Conservation (phyloP, 805 yeast species). For the Groenewaldozyma tartarivorans region DNA sequence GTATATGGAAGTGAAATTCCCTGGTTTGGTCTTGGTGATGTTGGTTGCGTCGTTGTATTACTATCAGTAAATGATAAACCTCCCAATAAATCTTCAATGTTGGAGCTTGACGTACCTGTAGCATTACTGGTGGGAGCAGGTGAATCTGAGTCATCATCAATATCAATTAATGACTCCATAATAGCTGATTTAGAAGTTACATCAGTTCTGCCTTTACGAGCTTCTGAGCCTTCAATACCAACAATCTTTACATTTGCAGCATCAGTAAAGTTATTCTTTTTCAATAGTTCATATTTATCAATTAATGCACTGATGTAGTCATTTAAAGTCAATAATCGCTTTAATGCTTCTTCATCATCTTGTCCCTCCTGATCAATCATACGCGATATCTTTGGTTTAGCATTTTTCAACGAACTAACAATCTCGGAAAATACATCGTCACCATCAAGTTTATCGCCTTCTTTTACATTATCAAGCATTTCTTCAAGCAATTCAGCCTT, state of each 20-base stretch:
- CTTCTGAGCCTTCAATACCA: constrained; percentile 31
- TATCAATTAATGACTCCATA: constrained; percentile 58
- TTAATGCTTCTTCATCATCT: constrained; percentile 54
- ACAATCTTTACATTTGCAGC: constrained; percentile 35
- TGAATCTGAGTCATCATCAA: constrained; percentile 45
- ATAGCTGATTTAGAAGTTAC: constrained; percentile 26
- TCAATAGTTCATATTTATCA: constrained; percentile 55
- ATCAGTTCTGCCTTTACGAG: constrained; percentile 16
- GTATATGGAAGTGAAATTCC: constrained; percentile 33
- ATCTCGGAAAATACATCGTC: constrained; percentile 76
- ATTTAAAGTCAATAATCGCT: constrained; percentile 56
- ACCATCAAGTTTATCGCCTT: constrained; percentile 28
- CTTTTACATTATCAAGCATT: constrained; percentile 46
- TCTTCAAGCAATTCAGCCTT: constrained; percentile 83
- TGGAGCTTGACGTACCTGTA: constrained; percentile 28
- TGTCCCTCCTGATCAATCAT: constrained; percentile 67
- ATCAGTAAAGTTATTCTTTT: constrained; percentile 49
- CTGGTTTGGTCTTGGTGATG: too few species aligned
- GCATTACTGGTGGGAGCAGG: constrained; percentile 24
- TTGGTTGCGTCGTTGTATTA: background rate
- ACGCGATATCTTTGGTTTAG: constrained; percentile 80
- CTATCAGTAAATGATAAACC: constrained; percentile 42
- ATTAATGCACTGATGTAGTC: constrained; percentile 66
- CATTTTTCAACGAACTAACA: constrained; percentile 64
- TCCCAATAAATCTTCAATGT: constrained; percentile 60